Base-by-base conservation (phyloP, 805 yeast species). In the Myxozyma kluyveri region DNA sequence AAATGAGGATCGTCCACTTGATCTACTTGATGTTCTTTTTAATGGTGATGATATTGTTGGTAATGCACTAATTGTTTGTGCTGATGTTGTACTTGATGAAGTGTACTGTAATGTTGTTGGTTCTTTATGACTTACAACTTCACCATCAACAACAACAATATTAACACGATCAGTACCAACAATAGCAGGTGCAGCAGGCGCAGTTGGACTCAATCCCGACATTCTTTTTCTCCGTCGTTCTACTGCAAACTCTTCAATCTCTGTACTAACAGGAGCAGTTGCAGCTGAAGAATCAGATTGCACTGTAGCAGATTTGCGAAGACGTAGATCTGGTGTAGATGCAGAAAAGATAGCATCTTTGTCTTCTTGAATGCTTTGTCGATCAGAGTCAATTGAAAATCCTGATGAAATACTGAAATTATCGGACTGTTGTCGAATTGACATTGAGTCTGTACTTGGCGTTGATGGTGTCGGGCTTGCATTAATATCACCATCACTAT, bases 131-230 rank as follows among this genome's bases (percentile, higher is more conserved):
- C 52, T 43, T 14, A 47, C 42, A 2, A 55, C 54, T 24, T 55
- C 49, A 1, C 59, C 59, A 18, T 55, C 57, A 4, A 55, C 59
- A 22, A 53, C 58, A 14, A 53, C 59, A 31, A 52, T 52, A 31
- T 46, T 55, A 24, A 55, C 54, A 2, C 47, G 36, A 23, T 55
- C 59, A 6, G 57, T 52, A 17, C 47, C 59, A 23, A 55, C 59
- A 14, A 55, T 42, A 5, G 59, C 54, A 5, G 59, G 54, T 5
- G 58, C 56, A 29, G 33, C 33, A 5, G 54, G 49, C 12, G 14
- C 14, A 14, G 14, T 29, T n/a, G 49, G 29, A 27, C 49, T 38
- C 4, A 24, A 46, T 4, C 46, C 45, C 19, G 59, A 41, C 3
- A 37, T 35, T 12, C 59, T 49, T 31, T 48, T 55, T 10, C 57